Conservation (phyloP, 495 filamentous ascomycete genomes). For the Amniculicola lignicola region DNA sequence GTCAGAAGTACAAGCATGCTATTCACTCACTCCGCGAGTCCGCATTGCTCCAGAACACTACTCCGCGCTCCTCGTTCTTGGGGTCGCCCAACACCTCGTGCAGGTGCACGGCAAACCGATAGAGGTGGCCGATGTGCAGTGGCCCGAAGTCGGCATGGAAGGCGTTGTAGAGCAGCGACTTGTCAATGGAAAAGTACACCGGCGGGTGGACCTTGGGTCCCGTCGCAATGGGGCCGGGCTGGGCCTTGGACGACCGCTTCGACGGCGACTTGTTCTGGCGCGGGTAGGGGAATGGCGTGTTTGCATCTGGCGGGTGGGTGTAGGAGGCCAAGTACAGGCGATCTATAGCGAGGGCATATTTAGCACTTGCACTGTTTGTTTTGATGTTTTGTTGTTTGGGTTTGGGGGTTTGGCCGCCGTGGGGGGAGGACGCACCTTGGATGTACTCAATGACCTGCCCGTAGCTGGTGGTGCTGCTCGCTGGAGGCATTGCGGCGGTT, state of each 20-base stretch:
- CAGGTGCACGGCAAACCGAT: slow-evolving; percentile 90
- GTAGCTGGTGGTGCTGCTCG: slow-evolving; percentile 50
- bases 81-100: slow-evolving; percentile 91
- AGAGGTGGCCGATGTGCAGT: slow-evolving; percentile 93
- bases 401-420: neutral
- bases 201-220: slow-evolving; percentile 58
- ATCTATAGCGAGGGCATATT: slow-evolving; percentile 56
- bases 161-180: slow-evolving; percentile 89
- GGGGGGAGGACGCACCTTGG: slow-evolving; percentile 52
- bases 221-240: slow-evolving; percentile 50
- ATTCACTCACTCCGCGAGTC: slow-evolving; percentile 75
- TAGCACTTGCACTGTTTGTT: too few species aligned
- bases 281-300: slow-evolving; percentile 85
- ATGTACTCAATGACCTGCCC: slow-evolving; percentile 78
- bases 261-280: slow-evolving; percentile 61
- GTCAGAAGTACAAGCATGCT: neutral
- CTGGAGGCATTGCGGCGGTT: slow-evolving; percentile 29
- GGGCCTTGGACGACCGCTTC: slow-evolving; percentile 71
- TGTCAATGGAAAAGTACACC: slow-evolving; percentile 93
- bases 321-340: slow-evolving; percentile 94
- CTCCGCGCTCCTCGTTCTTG: slow-evolving; percentile 73
- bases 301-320: slow-evolving; percentile 69
- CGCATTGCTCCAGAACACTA: slow-evolving; percentile 91
- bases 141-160: slow-evolving; percentile 99
- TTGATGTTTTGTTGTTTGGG: neutral